Conservation (phyloP, 2,329 filamentous ascomycete genomes). For the Neurospora crassa region DNA sequence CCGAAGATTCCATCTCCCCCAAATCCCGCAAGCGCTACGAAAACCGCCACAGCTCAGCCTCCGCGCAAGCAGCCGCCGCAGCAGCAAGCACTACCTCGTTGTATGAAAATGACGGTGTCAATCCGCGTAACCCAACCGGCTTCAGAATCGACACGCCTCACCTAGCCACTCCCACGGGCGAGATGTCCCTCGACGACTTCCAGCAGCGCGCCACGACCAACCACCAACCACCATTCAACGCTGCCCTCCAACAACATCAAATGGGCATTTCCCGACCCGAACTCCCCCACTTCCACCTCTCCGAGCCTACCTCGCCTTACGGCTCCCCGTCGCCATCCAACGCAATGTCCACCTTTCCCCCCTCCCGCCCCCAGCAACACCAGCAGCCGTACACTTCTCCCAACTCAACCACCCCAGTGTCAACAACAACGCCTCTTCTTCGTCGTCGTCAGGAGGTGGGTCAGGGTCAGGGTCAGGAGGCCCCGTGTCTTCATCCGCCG, state of each 20-base stretch:
- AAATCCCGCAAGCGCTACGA: not conserved
- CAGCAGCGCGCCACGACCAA: constrained; percentile 16
- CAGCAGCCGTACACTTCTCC: not conserved
- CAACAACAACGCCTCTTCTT: not conserved
- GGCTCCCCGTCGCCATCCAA: not conserved
- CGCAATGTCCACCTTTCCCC: not conserved
- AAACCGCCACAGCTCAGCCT: constrained; percentile 2
- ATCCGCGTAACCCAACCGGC: constrained; percentile 2
- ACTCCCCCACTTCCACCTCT: not conserved
- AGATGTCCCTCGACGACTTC: constrained; percentile 31
- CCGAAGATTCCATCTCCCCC: constrained; percentile 7
- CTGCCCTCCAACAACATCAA: not conserved
- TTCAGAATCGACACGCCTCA: constrained; percentile 29
- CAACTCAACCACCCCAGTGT: not conserved
- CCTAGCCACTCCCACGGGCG: constrained; percentile 37
- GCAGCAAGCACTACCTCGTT: constrained; percentile 1
- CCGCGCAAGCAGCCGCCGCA: not conserved
- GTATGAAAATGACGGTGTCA: not conserved
- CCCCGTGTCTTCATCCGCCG: not conserved
- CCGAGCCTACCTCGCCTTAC: not conserved
- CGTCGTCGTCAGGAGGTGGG: not conserved
- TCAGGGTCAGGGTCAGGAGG: not conserved
- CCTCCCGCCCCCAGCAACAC: not conserved
- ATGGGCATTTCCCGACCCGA: not conserved
- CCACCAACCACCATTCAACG: not conserved